Evolutionary conservation across 441 rosid genomes (phyloP).

Genomic region (Aquilaria agallochum): DNA sequence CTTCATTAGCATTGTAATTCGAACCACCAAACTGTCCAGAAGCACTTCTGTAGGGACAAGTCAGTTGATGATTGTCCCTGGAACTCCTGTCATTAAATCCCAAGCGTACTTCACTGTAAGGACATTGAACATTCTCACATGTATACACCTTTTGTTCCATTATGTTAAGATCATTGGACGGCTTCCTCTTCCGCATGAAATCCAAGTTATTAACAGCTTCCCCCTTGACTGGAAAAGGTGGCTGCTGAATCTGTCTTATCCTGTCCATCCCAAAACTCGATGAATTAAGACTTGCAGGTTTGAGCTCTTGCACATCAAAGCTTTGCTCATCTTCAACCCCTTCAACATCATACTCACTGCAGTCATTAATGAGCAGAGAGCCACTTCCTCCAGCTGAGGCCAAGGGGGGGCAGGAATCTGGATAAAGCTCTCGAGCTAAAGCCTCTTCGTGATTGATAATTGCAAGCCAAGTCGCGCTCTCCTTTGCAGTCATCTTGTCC

Average conservation of each 20-base stretch:
- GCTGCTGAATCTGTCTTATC: conserved; percentile 19
- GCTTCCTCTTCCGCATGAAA: conserved; percentile 38
- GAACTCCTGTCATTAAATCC: conserved; percentile 39
- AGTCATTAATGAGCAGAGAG: conserved; percentile 25
- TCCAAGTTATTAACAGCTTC: conserved; percentile 27
- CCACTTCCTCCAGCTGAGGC: conserved; percentile 28
- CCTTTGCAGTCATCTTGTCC: conserved; percentile 65
- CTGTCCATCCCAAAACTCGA: conserved; percentile 17
- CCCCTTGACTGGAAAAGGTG: conserved; percentile 29
- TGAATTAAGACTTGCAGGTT: conserved; percentile 19
- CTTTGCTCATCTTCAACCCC: conserved; percentile 27
- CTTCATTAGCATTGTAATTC: conserved; percentile 20
- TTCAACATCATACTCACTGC: conserved; percentile 51
- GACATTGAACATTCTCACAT: conserved; percentile 42
- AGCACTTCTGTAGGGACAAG: conserved; percentile 23
- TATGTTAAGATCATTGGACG: conserved; percentile 18
- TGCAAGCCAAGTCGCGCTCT: conserved; percentile 52
- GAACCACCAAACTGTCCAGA: conserved; percentile 25
- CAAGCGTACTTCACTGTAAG: conserved; percentile 27
- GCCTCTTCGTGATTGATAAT: conserved; percentile 46
- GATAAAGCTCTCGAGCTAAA: conserved; percentile 34
- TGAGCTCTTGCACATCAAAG: conserved; percentile 25
- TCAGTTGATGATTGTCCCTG: conserved; percentile 50
- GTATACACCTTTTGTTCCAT: conserved; percentile 26
- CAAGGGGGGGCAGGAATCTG: conserved; percentile 31